These are phyloP conservation scores for Epichloe baconii DNA, from an alignment of 2,329 filamentous ascomycete species.

Conservation along the genomic window DNA sequence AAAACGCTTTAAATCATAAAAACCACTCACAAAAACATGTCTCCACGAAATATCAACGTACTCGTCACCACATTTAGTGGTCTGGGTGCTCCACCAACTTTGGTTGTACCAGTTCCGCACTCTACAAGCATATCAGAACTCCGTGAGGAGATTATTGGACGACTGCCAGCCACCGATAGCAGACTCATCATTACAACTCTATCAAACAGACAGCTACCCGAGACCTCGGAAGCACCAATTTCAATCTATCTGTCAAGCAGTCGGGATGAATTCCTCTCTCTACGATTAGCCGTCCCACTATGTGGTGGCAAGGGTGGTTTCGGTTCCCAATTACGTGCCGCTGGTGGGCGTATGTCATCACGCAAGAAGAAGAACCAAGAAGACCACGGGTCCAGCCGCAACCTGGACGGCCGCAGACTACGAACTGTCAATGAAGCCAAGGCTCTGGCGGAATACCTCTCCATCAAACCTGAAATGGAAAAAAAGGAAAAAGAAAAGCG, in stretches of 20 bases:
- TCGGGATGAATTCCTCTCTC: constrained; percentile 59
- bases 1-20: not conserved
- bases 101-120: constrained; percentile 59
- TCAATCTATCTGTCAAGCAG: constrained; percentile 44
- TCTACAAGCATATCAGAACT: constrained; percentile 56
- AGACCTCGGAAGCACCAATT: constrained; percentile 40
- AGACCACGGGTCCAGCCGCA: constrained; percentile 80
- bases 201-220: constrained; percentile 56
- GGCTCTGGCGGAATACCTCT: constrained; percentile 83
- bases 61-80: constrained; percentile 77
- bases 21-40: constrained; percentile 30
- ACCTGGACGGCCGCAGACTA: constrained; percentile 78
- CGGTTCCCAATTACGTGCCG: constrained; percentile 89
- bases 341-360: constrained; percentile 96
- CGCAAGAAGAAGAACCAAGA: constrained; percentile 77
- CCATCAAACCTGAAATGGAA: constrained; percentile 96
- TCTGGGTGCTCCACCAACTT: constrained; percentile 67
- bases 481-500: constrained; percentile 82
- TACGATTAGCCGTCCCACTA: constrained; percentile 67
- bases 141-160: constrained; percentile 46
- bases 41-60: constrained; percentile 54
- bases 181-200: constrained; percentile 71
- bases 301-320: constrained; percentile 96
- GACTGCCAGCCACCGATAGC: constrained; percentile 41
- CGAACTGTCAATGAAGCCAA: constrained; percentile 94